phyloP scores from a whole-genome alignment of 176 grass and related monocot species.

The Elaeis guineensis region DNA sequence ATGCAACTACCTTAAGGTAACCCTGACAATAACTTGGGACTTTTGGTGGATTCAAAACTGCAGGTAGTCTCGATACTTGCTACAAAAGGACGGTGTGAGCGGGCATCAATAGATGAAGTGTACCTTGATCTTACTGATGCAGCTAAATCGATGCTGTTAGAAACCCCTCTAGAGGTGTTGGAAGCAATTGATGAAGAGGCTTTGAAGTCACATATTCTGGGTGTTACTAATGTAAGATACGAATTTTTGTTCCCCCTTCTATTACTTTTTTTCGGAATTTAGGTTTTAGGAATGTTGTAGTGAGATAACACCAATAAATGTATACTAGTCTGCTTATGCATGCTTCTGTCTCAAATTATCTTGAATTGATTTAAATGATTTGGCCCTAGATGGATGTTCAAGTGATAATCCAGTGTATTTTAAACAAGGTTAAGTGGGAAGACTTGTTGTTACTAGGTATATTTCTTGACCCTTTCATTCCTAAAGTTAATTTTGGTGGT shows the following conservation, averaged over 20 bases:
- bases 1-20: neutral
- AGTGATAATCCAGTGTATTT: too few species aligned
- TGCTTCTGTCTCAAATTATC: too few species aligned
- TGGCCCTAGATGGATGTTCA: too few species aligned
- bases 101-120: constrained; percentile 90
- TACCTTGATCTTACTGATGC: constrained; percentile 93
- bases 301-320: too few species aligned
- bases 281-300: too few species aligned
- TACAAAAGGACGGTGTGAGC: constrained; percentile 79
- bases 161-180: constrained; percentile 39
- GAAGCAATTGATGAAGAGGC: constrained; percentile 44
- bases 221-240: constrained; percentile 50
- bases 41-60: constrained; percentile 1
- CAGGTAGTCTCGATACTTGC: constrained; percentile 75
- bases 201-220: constrained; percentile 63
- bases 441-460: neutral
- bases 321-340: too few species aligned
- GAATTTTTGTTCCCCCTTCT: too few species aligned
- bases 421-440: too few species aligned
- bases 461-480: neutral
- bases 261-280: too few species aligned
- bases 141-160: constrained; percentile 69
- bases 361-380: too few species aligned
- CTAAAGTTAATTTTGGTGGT: constrained; percentile 6
- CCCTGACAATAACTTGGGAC: neutral